Evolutionary conservation across 371 early-diverging fungal species (phyloP), one percentile per base, ranked within the genome.

Genomic region (Circinella minor): DNA sequence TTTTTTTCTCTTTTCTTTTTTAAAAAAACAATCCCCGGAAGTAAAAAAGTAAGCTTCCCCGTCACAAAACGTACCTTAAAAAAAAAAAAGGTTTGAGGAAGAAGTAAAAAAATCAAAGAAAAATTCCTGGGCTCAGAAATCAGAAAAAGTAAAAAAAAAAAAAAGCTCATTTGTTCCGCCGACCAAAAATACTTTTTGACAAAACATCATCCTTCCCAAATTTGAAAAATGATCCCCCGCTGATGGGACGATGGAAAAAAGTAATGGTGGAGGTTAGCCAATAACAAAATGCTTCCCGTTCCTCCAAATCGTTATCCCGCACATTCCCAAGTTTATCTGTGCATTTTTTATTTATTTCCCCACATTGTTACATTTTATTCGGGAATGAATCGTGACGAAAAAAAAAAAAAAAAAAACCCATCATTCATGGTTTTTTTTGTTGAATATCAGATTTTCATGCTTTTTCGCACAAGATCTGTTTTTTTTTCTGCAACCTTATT

Each of bases 111-210:
- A 64, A 71, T 48, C 63, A 61, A 17, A 61, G 18, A 72, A 55
- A 68, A 60, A 51, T 51, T 51, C 51, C 51, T n/a, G 51, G 49
- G 51, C 15, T 51, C 51, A 15, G 51, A 13, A 13, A 15, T 5
- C 57, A 18, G 7, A 57, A 57, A 69, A 63, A 38, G 61, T 57
- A 67, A 67, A 49, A 63, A 67, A 70, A 63, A 51, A 69, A 67
- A 27, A 64, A 60, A 51, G 36, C 27, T 27, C 27, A 27, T 27
- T 27, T 27, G 27, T 27, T 27, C 27, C 27, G 1, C 27, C 27
- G 27, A 27, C 27, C 27, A 27, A 27, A 27, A 27, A 43, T 11
- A 11, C 43, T 9, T 43, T 11, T n/a, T n/a, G n/a, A n/a, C n/a
- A 43, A 9, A 43, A 6, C 43, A 11, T 1, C 43, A 43, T 9